Base-by-base conservation (phyloP, 169 alveolate species). In the Ichthyophthirius multifiliis region DNA sequence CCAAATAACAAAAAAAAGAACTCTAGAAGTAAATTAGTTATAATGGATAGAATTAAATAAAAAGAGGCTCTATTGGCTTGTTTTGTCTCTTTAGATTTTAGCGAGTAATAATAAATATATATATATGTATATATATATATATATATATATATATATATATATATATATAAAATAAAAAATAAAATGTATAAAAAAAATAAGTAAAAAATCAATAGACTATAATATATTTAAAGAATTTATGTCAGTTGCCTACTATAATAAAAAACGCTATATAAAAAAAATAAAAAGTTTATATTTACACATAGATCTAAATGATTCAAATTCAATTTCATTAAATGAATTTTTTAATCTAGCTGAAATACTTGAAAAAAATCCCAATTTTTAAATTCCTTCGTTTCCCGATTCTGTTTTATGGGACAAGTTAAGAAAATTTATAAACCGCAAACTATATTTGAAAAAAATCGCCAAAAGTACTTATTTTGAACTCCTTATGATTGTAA, bases 1-100 rank as follows among this genome's bases (percentile, higher is more conserved):
- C 15, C 9, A 13, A 13, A 55, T 23, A 20, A 55, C 27, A 5
- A 55, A 55, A n/a, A 55, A 34, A 1, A 67, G 77, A 67, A 7
- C 18, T 62, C 35, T 39, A 67, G 77, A 16, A 67, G 77, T 39
- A 37, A 67, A 44, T 37, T 67, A 12, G 77, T 67, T 18, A 35
- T 67, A 39, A n/a, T 67, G 45, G 77, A 67, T 39, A 67, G 77
- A 67, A 31, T 67, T 6, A 67, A 67, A 39, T 39, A 67, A 20
- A 67, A 62, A 67, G 77, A 67, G 41, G 62, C 63, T 4, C 62
- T 67, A 35, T 44, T 67, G 20, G 35, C 18, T 31, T 35, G 55
- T 23, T 67, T 67, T 67, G 30, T 67, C n/a, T 1, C 77, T 39
- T 20, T 67, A 3, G 77, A 67, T 67, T 35, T 67, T n/a, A 23